Conservation (phyloP, 805 yeast species). For the Metschnikowia continentalis region DNA sequence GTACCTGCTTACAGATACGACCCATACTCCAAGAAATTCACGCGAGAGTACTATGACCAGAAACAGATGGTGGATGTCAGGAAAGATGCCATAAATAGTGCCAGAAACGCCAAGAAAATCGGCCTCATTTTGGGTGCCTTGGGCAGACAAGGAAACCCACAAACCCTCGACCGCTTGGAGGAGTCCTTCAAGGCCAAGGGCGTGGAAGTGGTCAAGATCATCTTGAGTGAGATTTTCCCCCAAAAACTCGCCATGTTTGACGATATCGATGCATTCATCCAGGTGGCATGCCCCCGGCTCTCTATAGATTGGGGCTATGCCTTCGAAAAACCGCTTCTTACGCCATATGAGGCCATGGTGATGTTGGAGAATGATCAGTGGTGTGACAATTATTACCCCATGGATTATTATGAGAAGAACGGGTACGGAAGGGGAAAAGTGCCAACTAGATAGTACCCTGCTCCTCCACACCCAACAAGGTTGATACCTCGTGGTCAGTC, state of each 20-base stretch:
- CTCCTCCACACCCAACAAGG: conserved; percentile 62
- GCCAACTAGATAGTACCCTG: conserved; percentile 35
- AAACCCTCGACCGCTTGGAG: conserved; percentile 68
- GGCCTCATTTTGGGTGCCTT: conserved; percentile 90
- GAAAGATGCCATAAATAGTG: conserved; percentile 65
- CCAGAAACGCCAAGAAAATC: conserved; percentile 56
- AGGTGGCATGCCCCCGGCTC: conserved; percentile 94
- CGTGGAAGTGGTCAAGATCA: conserved; percentile 69
- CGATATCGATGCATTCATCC: conserved; percentile 91
- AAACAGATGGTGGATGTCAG: conserved; percentile 73
- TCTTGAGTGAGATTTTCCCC: conserved; percentile 90
- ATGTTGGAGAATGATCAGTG: conserved; percentile 73
- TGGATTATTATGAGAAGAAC: conserved; percentile 89
- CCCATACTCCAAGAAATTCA: conserved; percentile 89
- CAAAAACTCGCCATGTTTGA: conserved; percentile 87
- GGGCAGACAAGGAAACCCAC: conserved; percentile 90
- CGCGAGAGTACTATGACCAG: conserved; percentile 85
- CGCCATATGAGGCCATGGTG: conserved; percentile 96
- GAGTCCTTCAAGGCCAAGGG: conserved; percentile 49
- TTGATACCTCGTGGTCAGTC: conserved; percentile 58
- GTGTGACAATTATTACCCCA: conserved; percentile 69
- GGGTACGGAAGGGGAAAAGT: conserved; percentile 88
- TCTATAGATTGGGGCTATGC: conserved; percentile 99
- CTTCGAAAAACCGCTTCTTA: conserved; percentile 80
- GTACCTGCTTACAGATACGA: conserved; percentile 92